phyloP scores from a whole-genome alignment of 495 filamentous ascomycete species.

The Daldinia vernicosa region DNA sequence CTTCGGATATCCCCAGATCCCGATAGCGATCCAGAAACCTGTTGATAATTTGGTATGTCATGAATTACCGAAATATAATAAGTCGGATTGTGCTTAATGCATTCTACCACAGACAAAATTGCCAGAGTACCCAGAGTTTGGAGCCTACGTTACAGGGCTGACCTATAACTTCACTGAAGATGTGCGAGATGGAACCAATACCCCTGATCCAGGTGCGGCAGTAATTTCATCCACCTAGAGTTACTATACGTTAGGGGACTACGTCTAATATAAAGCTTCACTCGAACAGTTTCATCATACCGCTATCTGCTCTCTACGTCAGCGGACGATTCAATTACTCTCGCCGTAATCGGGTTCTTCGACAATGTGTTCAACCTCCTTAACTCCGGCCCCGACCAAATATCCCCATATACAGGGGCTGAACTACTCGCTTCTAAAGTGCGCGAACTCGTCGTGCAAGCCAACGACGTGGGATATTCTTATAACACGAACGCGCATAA shows the following conservation, averaged over 20 bases:
- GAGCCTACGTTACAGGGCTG: conserved; percentile 52
- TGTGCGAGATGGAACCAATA: conserved; percentile 46
- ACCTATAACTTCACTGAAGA: conserved; percentile 57
- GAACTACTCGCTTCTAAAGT: conserved; percentile 58
- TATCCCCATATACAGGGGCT: conserved; percentile 49
- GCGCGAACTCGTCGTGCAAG: conserved; percentile 45
- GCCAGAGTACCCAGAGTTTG: conserved; percentile 36
- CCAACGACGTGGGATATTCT: conserved; percentile 38
- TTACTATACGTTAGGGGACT: neutral
- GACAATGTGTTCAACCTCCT: conserved; percentile 43
- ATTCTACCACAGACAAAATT: conserved; percentile 31
- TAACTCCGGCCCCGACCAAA: conserved; percentile 39
- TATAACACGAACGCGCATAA: conserved; percentile 41
- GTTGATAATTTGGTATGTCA: conserved; percentile 43
- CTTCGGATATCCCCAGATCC: conserved; percentile 44
- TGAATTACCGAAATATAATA: neutral
- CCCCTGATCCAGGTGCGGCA: conserved; percentile 42
- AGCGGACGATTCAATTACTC: conserved; percentile 42
- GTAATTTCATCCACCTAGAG: neutral
- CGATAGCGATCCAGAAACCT: conserved; percentile 45
- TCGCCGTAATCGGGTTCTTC: conserved; percentile 46
- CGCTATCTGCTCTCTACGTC: conserved; percentile 52
- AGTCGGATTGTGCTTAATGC: conserved; percentile 3
- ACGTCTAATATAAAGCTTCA: conserved; percentile 15
- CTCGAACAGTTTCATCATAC: conserved; percentile 39